Evolutionary conservation across 345 rosid species (phyloP).

Genomic region (Acer yangbiense): DNA sequence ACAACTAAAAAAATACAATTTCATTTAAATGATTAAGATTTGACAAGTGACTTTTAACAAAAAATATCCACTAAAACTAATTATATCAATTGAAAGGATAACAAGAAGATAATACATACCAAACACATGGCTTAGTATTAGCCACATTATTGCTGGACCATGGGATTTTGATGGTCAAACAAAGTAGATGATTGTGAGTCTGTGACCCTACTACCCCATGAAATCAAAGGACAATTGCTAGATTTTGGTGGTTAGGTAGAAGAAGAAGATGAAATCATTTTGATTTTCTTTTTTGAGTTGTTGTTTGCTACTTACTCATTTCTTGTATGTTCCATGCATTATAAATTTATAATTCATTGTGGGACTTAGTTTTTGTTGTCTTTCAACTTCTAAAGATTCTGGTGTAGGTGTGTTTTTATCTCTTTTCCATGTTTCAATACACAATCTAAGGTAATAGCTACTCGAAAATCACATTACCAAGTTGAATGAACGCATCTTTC

Average conservation of each 20-base stretch:
- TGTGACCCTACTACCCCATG: not conserved
- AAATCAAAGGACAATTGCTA: not conserved
- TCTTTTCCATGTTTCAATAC: no score
- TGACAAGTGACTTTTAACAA: no score
- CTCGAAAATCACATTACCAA: no score
- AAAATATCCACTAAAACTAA: not conserved
- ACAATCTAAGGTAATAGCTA: no score
- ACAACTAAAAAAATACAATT: no score
- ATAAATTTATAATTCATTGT: not conserved
- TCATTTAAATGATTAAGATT: no score
- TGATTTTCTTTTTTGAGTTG: not conserved
- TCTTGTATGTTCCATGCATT: not conserved
- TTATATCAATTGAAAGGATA: not conserved
- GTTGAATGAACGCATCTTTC: no score
- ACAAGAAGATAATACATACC: not conserved
- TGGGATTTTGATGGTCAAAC: not conserved
- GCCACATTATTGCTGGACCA: constrained; percentile 21
- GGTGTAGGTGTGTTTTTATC: no score
- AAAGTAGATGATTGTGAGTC: not conserved
- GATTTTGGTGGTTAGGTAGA: not conserved
- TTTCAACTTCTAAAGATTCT: no score
- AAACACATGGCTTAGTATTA: constrained; percentile 17
- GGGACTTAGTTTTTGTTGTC: no score
- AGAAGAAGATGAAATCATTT: not conserved
- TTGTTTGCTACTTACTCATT: not conserved